Percentiles rank a stretch among this genome's conserved stretches.
These are phyloP conservation scores for Fonsecaea pugnacius DNA, from an alignment of 2,329 filamentous ascomycete genomes.

Conservation along the genomic window DNA sequence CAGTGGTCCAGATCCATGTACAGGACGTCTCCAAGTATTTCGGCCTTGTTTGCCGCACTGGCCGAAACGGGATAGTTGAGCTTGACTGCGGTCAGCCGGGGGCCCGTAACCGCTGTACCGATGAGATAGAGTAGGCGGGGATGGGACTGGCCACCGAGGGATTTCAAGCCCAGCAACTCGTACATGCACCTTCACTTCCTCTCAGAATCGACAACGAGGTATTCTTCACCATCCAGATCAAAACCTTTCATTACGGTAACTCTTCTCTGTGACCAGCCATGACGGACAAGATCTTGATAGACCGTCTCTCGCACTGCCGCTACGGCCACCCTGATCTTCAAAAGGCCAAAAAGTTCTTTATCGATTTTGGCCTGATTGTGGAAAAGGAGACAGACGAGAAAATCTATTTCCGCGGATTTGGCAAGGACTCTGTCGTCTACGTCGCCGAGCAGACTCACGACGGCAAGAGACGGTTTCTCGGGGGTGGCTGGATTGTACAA, in stretches of 20 bases:
- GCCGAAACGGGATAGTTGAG: too few relatives aligned
- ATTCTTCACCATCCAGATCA: too few relatives aligned
- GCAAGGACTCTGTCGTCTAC: slow-evolving; percentile 63
- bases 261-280: background rate
- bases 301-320: slow-evolving; percentile 28
- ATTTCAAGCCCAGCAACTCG: too few relatives aligned
- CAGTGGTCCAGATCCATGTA: too few relatives aligned
- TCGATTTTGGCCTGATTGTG: slow-evolving; percentile 42
- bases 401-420: slow-evolving; percentile 66
- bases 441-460: slow-evolving; percentile 41
- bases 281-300: background rate
- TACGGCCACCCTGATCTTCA: slow-evolving; percentile 40
- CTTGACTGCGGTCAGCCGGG: too few relatives aligned
- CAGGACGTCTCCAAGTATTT: too few relatives aligned
- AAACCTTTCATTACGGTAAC: background rate
- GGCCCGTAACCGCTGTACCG: too few relatives aligned
- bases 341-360: slow-evolving; percentile 37
- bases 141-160: too few relatives aligned
- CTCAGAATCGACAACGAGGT: too few relatives aligned
- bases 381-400: slow-evolving; percentile 43
- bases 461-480: slow-evolving; percentile 11
- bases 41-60: too few relatives aligned
- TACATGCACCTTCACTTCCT: too few relatives aligned
- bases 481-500: slow-evolving; percentile 10
- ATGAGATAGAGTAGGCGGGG: too few relatives aligned